Conservation (phyloP, 352 stramenopile genomes). For the Pythium grandisporangium region DNA sequence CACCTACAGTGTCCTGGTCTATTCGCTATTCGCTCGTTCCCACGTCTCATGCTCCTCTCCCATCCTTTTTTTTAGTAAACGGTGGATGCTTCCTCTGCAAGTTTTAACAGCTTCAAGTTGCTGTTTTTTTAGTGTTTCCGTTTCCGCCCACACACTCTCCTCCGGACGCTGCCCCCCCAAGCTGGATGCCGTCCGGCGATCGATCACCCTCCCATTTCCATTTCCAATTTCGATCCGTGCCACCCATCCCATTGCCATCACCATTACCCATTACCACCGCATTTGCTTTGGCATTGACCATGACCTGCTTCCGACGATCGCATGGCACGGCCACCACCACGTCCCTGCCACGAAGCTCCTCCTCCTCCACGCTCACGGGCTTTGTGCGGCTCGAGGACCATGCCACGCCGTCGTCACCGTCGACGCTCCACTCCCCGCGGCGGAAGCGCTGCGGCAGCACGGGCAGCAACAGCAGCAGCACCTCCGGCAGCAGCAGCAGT, state of each 20-base stretch:
- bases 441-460: slow-evolving; percentile 16
- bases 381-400: slow-evolving; percentile 15
- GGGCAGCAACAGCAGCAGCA: slow-evolving; percentile 6
- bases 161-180: no score
- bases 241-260: neutral
- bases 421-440: slow-evolving; percentile 1
- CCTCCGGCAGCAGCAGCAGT: slow-evolving; percentile 9
- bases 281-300: neutral
- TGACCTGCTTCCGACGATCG: slow-evolving; percentile 17
- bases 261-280: neutral
- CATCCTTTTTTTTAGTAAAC: no score
- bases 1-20: no score
- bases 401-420: neutral
- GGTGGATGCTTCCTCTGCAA: no score
- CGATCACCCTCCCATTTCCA: no score
- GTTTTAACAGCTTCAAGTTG: no score
- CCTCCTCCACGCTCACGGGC: slow-evolving; percentile 12
- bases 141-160: no score
- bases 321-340: slow-evolving; percentile 12
- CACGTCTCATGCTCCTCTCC: no score
- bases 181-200: no score
- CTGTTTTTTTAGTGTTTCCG: no score
- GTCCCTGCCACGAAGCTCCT: slow-evolving; percentile 6
- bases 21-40: no score
- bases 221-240: no score